Conservation (phyloP, 2,329 filamentous ascomycete genomes). For the Fusarium sp. region DNA sequence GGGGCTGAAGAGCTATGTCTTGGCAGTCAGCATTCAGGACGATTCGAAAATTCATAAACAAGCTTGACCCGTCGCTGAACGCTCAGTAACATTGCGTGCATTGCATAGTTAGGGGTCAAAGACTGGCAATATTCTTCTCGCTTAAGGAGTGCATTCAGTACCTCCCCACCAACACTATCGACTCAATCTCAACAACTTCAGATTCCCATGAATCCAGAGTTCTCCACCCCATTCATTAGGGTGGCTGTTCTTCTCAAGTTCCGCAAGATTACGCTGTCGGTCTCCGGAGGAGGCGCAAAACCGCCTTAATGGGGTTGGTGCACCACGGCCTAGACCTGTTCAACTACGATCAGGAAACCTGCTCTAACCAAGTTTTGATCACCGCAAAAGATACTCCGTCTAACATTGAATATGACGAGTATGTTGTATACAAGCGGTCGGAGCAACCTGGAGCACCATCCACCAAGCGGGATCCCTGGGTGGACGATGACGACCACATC, state of each 20-base stretch:
- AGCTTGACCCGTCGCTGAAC: constrained; percentile 11
- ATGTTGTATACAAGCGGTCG: constrained; percentile 46
- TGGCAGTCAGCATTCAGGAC: constrained; percentile 24
- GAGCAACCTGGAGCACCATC: constrained; percentile 15
- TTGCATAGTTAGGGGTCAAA: not conserved
- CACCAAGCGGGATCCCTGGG: constrained; percentile 1
- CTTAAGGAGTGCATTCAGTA: not conserved
- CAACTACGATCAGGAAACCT: constrained; percentile 47
- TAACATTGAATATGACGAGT: constrained; percentile 50
- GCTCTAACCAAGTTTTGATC: constrained; percentile 47
- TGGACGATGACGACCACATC: constrained; percentile 39
- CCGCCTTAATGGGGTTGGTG: constrained; percentile 39
- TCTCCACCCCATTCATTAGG: constrained; percentile 34
- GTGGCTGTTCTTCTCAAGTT: constrained; percentile 37
- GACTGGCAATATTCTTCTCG: constrained; percentile 1
- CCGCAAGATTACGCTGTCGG: constrained; percentile 35
- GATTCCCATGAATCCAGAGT: constrained; percentile 34
- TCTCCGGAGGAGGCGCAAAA: constrained; percentile 35
- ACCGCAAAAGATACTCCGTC: constrained; percentile 41
- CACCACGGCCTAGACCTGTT: constrained; percentile 48
- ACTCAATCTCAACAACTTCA: not conserved
- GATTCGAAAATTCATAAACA: constrained; percentile 29
- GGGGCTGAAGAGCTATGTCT: constrained; percentile 10
- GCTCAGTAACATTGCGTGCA: not conserved
- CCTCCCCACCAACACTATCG: not conserved